These are phyloP conservation scores for Yamadazyma epiphylla DNA, from an alignment of 1,139 yeast species.

Conservation along the genomic window DNA sequence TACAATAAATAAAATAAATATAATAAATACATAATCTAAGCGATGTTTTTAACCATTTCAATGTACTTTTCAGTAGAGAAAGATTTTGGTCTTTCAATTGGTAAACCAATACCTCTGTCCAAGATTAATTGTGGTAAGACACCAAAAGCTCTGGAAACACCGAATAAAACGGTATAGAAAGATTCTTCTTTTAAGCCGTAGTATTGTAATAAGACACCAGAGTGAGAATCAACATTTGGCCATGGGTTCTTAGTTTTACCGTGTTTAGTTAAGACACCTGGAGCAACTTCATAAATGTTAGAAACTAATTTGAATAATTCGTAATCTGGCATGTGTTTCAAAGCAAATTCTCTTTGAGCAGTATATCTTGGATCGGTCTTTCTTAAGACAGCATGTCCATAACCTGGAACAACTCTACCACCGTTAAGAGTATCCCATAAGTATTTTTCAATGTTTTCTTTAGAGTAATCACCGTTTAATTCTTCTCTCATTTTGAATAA, in stretches of 20 bases:
- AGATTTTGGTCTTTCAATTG: slow-evolving; percentile 98
- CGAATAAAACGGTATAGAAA: slow-evolving; percentile 96
- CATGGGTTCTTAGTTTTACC: slow-evolving; percentile 99
- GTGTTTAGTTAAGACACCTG: slow-evolving; percentile 90
- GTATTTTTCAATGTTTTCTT: slow-evolving; percentile 77
- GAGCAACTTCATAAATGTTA: slow-evolving; percentile 91
- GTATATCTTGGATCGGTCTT: slow-evolving; percentile 97
- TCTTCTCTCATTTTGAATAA: slow-evolving; percentile 76
- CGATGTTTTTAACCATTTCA: slow-evolving; percentile 53
- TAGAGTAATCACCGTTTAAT: slow-evolving; percentile 68
- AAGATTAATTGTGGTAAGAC: slow-evolving; percentile 94
- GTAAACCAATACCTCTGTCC: slow-evolving; percentile 92
- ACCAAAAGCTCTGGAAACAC: slow-evolving; percentile 98
- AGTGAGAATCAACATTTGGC: slow-evolving; percentile 98
- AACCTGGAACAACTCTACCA: slow-evolving; percentile 97
- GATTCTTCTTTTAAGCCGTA: slow-evolving; percentile 94
- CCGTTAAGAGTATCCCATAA: slow-evolving; percentile 88
- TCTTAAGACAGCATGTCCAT: slow-evolving; percentile 95
- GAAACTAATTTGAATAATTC: slow-evolving; percentile 89
- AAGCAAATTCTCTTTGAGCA: slow-evolving; percentile 95
- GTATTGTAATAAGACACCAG: slow-evolving; percentile 95
- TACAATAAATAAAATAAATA: slow-evolving; percentile 7
- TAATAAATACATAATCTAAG: slow-evolving; percentile 12
- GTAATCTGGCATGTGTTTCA: slow-evolving; percentile 96
- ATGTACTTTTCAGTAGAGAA: slow-evolving; percentile 73